Conservation (phyloP, 2,329 filamentous ascomycete genomes). For the Didymella pomorum region DNA sequence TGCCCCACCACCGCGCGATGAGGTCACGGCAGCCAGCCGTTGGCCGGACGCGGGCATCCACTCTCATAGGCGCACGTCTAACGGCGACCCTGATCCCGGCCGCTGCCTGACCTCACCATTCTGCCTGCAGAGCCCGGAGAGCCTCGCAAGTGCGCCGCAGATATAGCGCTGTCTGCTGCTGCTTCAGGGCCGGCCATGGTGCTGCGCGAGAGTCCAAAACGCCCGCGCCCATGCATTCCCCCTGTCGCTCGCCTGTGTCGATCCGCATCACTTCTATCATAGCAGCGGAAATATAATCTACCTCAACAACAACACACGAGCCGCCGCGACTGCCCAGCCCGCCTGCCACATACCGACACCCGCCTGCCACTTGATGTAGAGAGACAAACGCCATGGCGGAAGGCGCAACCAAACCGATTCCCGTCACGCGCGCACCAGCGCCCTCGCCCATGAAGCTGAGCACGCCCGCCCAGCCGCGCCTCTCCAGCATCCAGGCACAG, state of each 20-base stretch:
- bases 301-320: slow-evolving; percentile 15
- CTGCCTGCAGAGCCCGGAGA: neutral
- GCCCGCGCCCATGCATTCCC: slow-evolving; percentile 20
- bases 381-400: slow-evolving; percentile 34
- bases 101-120: slow-evolving; percentile 7
- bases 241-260: slow-evolving; percentile 40
- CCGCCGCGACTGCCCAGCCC: slow-evolving; percentile 2
- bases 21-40: slow-evolving; percentile 14
- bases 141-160: slow-evolving; percentile 4
- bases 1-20: slow-evolving; percentile 14
- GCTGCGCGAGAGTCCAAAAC: neutral
- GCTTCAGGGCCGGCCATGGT: neutral
- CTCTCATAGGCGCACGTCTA: slow-evolving; percentile 7
- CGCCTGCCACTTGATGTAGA: slow-evolving; percentile 23
- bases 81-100: neutral
- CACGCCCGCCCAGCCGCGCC: slow-evolving; percentile 34
- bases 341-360: neutral
- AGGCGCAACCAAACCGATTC: slow-evolving; percentile 32
- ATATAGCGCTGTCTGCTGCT: slow-evolving; percentile 6
- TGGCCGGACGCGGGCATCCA: neutral
- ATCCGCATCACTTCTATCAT: slow-evolving; percentile 21
- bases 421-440: slow-evolving; percentile 24
- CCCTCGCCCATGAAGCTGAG: slow-evolving; percentile 37
- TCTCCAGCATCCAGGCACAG: slow-evolving; percentile 32
- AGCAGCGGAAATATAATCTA: slow-evolving; percentile 15